A percentile compares a stretch with the other conserved stretches of the same genome.
Conservation (phyloP, 108 stramenopile genomes). For the Tribonema minus region DNA sequence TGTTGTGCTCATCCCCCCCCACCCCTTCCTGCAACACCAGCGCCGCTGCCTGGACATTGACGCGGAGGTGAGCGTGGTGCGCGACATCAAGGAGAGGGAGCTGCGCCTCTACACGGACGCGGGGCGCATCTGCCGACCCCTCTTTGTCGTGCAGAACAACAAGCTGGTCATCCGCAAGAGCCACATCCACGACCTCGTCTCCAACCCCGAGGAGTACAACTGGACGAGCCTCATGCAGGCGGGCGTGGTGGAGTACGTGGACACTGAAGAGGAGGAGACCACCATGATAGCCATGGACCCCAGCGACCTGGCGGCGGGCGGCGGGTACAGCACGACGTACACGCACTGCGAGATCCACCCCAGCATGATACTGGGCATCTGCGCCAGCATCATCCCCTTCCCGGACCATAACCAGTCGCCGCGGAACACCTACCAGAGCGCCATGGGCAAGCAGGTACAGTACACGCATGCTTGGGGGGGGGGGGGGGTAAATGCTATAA, state of each 20-base stretch:
- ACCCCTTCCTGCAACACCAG: too few species aligned
- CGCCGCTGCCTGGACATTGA: slow-evolving; percentile 90
- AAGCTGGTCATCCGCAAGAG: slow-evolving; percentile 63
- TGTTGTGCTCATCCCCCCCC: too few species aligned
- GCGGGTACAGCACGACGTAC: slow-evolving; percentile 86
- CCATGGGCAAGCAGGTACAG: slow-evolving; percentile 75
- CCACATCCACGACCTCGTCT: slow-evolving; percentile 42
- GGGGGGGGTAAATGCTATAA: too few species aligned
- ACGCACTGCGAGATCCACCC: slow-evolving; percentile 99
- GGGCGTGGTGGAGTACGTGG: slow-evolving; percentile 84
- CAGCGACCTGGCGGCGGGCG: slow-evolving; percentile 68
- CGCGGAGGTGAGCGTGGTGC: slow-evolving; percentile 90
- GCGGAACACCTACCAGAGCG: slow-evolving; percentile 88
- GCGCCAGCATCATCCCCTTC: slow-evolving; percentile 94
- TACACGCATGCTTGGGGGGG: too few species aligned
- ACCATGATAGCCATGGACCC: slow-evolving; percentile 98
- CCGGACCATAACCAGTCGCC: slow-evolving; percentile 99
- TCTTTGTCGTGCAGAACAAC: slow-evolving; percentile 89
- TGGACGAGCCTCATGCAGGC: slow-evolving; percentile 86
- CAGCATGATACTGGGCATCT: slow-evolving; percentile 82
- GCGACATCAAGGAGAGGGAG: slow-evolving; percentile 86
- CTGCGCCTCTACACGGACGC: slow-evolving; percentile 89
- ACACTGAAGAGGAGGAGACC: slow-evolving; percentile 98
- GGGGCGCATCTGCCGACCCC: slow-evolving; percentile 95
- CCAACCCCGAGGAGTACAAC: slow-evolving; percentile 50